Evolutionary conservation across 352 stramenopile species (phyloP), one percentile per base, ranked within the genome.

Genomic region (Globisporangium echinulatum): DNA sequence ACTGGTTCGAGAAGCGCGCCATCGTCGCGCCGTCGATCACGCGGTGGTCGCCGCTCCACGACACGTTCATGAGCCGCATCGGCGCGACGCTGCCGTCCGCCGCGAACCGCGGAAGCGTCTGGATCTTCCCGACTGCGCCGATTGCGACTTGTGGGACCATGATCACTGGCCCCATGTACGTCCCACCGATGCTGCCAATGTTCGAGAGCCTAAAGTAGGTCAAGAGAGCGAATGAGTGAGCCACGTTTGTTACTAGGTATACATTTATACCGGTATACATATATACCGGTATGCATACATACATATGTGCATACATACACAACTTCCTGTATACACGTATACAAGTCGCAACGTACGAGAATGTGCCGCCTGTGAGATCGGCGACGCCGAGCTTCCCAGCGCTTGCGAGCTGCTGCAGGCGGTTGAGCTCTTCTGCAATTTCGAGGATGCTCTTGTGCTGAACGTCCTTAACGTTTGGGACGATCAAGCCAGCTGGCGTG

Each of bases 11-110:
- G 74, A 99, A 99, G 38, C 93, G 79, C 25, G 96, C 96, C 82
- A 99, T 97, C 10, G 96, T 99, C 6, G 96, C 97, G 51, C 97
- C 97, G 69, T 99, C 97, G 53, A 99, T 92, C 49, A 99, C 93
- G 47, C 97, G 87, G 79, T 99, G 97, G 71, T 99, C 97, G 11
- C 92, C 97, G 46, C 90, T 97, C 96, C 96, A 99, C 44, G 90
- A 98, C 11, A 99, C 91, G 61, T 97, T 92, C 90, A 99, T 98
- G 50, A 99, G 63, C 47, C 90, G 84, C 43, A 88, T 70, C 11
- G 92, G 80, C 51, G 92, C 70, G 9, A 99, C 85, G 50, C 79
- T 82, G 48, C 82, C 85, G 14, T 94, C 78, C n/a, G 59, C 64
- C 11, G 87, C 76, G 62, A 98, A 99, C n/a, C 96, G 85, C 10